Evolutionary conservation across 2,329 filamentous ascomycete species (phyloP), one percentile per base, ranked within the genome.

Genomic region (Pyricularia sp.): DNA sequence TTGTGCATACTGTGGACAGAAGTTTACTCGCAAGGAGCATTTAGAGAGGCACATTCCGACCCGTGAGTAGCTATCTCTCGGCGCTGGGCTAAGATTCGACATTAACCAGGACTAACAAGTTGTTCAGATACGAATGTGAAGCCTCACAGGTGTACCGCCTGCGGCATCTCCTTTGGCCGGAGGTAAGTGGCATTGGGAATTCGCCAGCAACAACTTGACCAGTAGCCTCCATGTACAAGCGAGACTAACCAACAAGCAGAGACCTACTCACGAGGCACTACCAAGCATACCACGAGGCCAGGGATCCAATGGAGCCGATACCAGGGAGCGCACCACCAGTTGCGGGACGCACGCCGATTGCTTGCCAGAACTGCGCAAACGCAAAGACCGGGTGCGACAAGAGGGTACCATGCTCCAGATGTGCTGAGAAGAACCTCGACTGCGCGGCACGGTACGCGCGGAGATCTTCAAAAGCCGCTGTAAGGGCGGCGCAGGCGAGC

Each of bases 11-110:
- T 86, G 84, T 73, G 84, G 84, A 69, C 85, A 83, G 76, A 78
- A 77, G 72, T 86, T 86, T 75, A 85, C 83, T 66, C 80, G 84
- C 72, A 86, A 86, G 74, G 84, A 86, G 72, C 84, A 86, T 73
- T 75, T 86, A n/a, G 84, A 86, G 72, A 81, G 84, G 71, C 84
- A 86, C 70, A 80, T 86, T 59, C 83, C 83, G 11, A 83, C 75
- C 68, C 84, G 84, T 86, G 74, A 77, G 64, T 11, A 61, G 33
- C 14, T 66, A 25, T 66, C 66, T 4, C 42, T 9, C 20, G 23
- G 11, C n/a, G 59, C 30, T 33, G 33, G 9, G n/a, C 25, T 5
- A 10, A 50, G 20, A 3, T 59, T 55, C 50, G 26, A 28, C 20
- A 50, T 25, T 5, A n/a, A 23, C 3, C n/a, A 3, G n/a, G 9